Evolutionary conservation across 163 green algal species (phyloP).

Genomic region (Trebouxia gelatinosa): DNA sequence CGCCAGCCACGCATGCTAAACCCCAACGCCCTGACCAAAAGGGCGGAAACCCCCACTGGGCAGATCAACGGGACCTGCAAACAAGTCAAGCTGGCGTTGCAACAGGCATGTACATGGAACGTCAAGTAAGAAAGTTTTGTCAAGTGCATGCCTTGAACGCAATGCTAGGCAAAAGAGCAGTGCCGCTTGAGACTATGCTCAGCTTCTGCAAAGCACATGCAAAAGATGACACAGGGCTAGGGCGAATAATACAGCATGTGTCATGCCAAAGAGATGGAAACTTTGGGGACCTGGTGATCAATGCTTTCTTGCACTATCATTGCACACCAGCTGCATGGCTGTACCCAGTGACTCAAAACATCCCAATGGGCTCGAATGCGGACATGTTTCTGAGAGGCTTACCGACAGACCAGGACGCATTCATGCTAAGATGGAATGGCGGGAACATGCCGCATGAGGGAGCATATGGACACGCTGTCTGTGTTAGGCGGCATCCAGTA

Average conservation of each 20-base stretch:
- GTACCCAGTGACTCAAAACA: not conserved
- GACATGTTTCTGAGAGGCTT: not conserved
- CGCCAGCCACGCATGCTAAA: too few relatives aligned
- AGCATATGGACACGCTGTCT: not conserved
- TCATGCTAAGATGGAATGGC: not conserved
- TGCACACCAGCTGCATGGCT: not conserved
- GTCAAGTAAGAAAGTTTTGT: not conserved
- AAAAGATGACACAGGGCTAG: not conserved
- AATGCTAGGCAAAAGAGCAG: not conserved
- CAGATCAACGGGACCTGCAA: too few relatives aligned
- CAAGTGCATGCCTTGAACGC: constrained; percentile 4
- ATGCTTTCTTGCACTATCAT: not conserved
- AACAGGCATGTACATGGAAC: not conserved
- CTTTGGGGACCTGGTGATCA: not conserved
- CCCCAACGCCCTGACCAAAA: too few relatives aligned
- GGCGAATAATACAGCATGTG: not conserved
- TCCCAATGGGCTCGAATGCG: not conserved
- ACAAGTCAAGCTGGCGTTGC: too few relatives aligned
- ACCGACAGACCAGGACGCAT: not conserved
- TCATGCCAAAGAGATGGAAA: not conserved
- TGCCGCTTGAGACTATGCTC: not conserved
- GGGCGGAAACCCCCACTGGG: too few relatives aligned
- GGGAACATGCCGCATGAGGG: not conserved
- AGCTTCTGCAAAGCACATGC: not conserved
- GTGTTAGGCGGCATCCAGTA: not conserved